Evolutionary conservation across 257 asterid species (phyloP), one percentile per base, ranked within the genome.

Genomic region (Henckelia pumila): DNA sequence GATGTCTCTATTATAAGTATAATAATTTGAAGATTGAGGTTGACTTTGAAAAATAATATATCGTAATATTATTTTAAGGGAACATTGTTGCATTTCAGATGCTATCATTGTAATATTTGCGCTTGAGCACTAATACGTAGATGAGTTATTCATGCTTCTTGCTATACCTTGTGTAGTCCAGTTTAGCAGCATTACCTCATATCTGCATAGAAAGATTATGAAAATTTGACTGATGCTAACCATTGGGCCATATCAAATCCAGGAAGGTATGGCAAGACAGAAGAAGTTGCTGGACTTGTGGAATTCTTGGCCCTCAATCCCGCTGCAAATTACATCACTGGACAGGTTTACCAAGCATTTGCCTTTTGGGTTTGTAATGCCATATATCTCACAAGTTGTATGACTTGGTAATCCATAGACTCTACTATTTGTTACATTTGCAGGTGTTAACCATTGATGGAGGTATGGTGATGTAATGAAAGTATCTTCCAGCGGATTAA

Each of bases 201-300:
- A 40, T 40, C 52, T 40, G 22, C 44, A 40, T n/a, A 35, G 52
- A 26, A 58, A 60, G 52, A 14, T 17, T 69, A 3, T 61, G 14
- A 29, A 61, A 63, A 30, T 71, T 71, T 47, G 21, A 61, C 32
- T 16, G 23, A 56, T 66, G 62, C 44, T 55, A 32, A 60, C 52
- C 37, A 24, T 11, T 35, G 32, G 22, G 70, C 47, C 64, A 40
- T 61, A 47, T 59, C 14, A 44, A 58, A 53, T 76, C 26, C 79
- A 86, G 89, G 89, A 61, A 61, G 93, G 79, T 86, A 81, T 40
- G 93, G 89, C 17, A 79, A 66, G 61, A 86, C 93, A 10, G 93
- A 86, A 74, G 82, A 78, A 74, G 79, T 78, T 70, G 82, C 82
- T 16, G 77, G 79, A 24, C 77, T 78, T 17, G 82, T 78, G n/a